Evolutionary conservation across 164 flowering plant genomes (phyloP), one percentile per base, ranked within the genome.

Genomic region (Piper longum): DNA sequence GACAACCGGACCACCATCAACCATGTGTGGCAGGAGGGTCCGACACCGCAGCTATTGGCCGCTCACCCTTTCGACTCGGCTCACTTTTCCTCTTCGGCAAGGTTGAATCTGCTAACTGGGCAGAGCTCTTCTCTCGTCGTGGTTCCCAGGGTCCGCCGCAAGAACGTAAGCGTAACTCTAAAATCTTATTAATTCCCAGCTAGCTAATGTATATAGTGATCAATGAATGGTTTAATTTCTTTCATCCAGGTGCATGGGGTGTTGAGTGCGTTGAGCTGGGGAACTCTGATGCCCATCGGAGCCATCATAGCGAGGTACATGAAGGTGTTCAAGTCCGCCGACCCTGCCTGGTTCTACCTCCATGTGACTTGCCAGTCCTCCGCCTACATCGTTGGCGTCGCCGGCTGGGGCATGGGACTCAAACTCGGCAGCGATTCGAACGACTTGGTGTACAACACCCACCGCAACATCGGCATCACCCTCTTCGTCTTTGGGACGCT

Each of bases 251-350:
- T 77, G 70, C 97, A 90, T 72, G 97, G 97, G 60, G 79, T 86
- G 52, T 63, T 88, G 54, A 88, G 85, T 66, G 82, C 82, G 1
- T 71, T 86, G 16, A 83, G 93, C 59, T 91, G 97, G 96, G 97
- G 97, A 3, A 76, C 72, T 26, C 36, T 26, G 36, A 26, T 26
- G 36, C 36, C 36, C 36, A 26, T 26, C 36, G 36, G 36, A 26
- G 88, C 74, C 39, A 68, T 88, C 0, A 64, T 77, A 16, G 98
- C 96, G 16, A 84, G 98, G 75, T 91, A 91, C 72, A 42, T 87
- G 80, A 87, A 63, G 79, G 90, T 84, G 36, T 82, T 80, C 77
- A 74, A 79, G 61, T 75, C 83, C 0, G 87, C 87, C 3, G 80
- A 82, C 56, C 95, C 79, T 0, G 73, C 73, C 5, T 76, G 79